A percentile compares a stretch with the other conserved stretches of the same genome.
Conservation (phyloP, 1,284 basidiomycete genomes). For the Dichomitus squalens region DNA sequence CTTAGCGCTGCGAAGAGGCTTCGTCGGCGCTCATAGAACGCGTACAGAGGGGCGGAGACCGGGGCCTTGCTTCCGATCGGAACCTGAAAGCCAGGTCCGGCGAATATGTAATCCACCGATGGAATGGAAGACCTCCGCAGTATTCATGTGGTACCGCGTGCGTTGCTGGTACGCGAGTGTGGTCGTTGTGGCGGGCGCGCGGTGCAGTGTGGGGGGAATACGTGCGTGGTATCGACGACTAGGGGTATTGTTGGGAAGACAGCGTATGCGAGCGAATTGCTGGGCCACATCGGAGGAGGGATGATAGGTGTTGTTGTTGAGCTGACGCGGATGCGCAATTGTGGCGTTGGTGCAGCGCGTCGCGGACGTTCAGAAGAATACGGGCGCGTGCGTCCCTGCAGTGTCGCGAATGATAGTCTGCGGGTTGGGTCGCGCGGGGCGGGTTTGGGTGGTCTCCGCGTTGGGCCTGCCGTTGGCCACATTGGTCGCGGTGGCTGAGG, state of each 20-base stretch:
- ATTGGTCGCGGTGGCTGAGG: conserved; percentile 6
- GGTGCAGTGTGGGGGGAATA: not conserved
- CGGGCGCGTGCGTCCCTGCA: conserved; percentile 31
- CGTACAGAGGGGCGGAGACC: not conserved
- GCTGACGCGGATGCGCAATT: not conserved
- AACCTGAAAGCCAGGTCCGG: conserved; percentile 14
- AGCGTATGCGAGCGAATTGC: not conserved
- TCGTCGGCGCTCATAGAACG: conserved; percentile 7
- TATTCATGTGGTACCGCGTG: not conserved
- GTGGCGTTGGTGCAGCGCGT: not conserved
- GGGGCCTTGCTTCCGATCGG: conserved; percentile 21
- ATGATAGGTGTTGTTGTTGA: not conserved
- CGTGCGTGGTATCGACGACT: too few relatives aligned
- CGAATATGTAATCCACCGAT: conserved; percentile 22
- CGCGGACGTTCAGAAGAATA: conserved; percentile 29
- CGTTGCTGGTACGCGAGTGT: not conserved
- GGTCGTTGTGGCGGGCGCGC: not conserved
- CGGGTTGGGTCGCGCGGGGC: conserved; percentile 21
- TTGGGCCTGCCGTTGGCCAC: conserved; percentile 15
- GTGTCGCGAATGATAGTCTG: conserved; percentile 29
- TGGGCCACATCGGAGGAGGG: not conserved
- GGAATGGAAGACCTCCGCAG: not conserved
- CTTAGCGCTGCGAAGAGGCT: not conserved
- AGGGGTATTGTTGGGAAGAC: too few relatives aligned
- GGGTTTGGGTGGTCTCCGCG: conserved; percentile 11